These are phyloP conservation scores for Epichloe baconii DNA, from an alignment of 2,329 filamentous ascomycete species.

Conservation along the genomic window DNA sequence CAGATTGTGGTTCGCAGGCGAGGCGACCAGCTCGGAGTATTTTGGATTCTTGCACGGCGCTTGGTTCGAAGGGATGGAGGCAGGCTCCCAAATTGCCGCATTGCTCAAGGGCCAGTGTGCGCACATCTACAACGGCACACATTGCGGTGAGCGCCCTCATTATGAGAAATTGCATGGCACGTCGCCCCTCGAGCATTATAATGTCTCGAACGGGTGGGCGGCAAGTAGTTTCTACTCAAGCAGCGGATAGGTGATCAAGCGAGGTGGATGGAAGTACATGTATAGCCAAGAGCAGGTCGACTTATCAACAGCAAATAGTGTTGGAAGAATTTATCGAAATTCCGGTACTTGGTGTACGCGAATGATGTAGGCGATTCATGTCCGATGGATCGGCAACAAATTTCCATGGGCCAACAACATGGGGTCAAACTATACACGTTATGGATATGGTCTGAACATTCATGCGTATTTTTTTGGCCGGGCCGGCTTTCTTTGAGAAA, in stretches of 20 bases:
- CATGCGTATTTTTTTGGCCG: too few relatives aligned
- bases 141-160: conserved; percentile 10
- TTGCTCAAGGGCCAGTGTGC: conserved; percentile 10
- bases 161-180: conserved; percentile 18
- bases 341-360: too few relatives aligned
- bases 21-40: conserved; percentile 48
- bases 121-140: conserved; percentile 3
- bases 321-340: too few relatives aligned
- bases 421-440: too few relatives aligned
- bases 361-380: too few relatives aligned
- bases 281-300: not conserved
- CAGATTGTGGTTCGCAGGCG: conserved; percentile 51
- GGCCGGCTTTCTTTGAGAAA: too few relatives aligned
- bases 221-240: conserved; percentile 18
- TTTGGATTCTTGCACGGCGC: conserved; percentile 55
- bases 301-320: not conserved
- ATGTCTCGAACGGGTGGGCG: conserved; percentile 23
- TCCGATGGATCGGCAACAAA: too few relatives aligned
- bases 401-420: too few relatives aligned
- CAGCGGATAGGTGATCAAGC: not conserved
- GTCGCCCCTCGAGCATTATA: conserved; percentile 20
- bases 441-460: too few relatives aligned
- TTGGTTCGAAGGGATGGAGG: conserved; percentile 41
- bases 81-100: conserved; percentile 29
- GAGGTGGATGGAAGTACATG: not conserved